phyloP scores from a whole-genome alignment of 148 eudicot species.

The Rhododendron vialii region DNA sequence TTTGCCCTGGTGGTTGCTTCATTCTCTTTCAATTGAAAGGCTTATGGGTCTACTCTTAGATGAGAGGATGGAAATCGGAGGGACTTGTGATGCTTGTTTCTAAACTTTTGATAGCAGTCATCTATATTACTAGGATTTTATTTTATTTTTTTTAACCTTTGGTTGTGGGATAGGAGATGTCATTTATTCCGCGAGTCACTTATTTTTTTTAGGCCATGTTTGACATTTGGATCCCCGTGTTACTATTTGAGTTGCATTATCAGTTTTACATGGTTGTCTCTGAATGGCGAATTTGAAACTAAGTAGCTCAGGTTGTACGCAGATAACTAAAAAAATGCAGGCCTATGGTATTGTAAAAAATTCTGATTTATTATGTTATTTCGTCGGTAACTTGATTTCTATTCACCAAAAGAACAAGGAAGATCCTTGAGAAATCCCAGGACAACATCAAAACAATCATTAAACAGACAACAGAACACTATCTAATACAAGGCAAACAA shows the following conservation, averaged over 20 bases:
- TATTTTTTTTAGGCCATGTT: not conserved
- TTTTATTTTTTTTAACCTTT: not conserved
- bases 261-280: not conserved
- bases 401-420: not conserved
- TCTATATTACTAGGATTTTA: not conserved
- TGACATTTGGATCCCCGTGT: not conserved
- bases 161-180: not conserved
- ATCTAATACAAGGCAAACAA: too few relatives aligned
- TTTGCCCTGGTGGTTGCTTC: not conserved
- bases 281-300: not conserved
- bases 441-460: too few relatives aligned
- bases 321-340: not conserved
- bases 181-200: not conserved
- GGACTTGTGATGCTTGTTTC: not conserved
- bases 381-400: not conserved
- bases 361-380: not conserved
- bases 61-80: not conserved
- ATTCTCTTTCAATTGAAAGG: not conserved
- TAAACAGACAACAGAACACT: too few relatives aligned
- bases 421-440: not conserved
- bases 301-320: not conserved
- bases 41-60: not conserved
- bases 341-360: not conserved
- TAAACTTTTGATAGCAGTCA: not conserved
- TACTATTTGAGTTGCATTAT: not conserved